These are phyloP conservation scores for Fusarium poae DNA, from an alignment of 2,329 filamentous ascomycete genomes.

Conservation along the genomic window DNA sequence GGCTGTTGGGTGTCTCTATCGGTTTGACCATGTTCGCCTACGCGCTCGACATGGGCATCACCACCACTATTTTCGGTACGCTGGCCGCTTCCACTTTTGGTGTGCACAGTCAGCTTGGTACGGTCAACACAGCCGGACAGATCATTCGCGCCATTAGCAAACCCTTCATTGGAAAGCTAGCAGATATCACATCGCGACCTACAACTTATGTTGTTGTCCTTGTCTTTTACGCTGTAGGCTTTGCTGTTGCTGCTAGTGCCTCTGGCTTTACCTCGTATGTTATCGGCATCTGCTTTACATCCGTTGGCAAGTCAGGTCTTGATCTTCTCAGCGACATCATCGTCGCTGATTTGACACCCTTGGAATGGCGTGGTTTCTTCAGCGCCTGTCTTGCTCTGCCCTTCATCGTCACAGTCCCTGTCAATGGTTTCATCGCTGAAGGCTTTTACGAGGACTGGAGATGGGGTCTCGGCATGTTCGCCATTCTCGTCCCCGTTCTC, in stretches of 20 bases:
- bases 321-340: slow-evolving; percentile 56
- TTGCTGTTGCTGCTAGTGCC: slow-evolving; percentile 52
- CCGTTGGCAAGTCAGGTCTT: slow-evolving; percentile 55
- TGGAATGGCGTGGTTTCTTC: slow-evolving; percentile 56
- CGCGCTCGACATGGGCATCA: slow-evolving; percentile 56
- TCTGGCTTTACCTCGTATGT: slow-evolving; percentile 52
- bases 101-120: slow-evolving; percentile 50
- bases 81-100: slow-evolving; percentile 54
- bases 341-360: slow-evolving; percentile 54
- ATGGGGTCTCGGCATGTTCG: slow-evolving; percentile 74
- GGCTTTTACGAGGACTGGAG: slow-evolving; percentile 63
- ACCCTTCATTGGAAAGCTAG: slow-evolving; percentile 56
- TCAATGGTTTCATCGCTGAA: slow-evolving; percentile 59
- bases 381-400: slow-evolving; percentile 46
- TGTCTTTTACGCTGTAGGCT: slow-evolving; percentile 55
- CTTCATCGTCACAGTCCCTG: slow-evolving; percentile 55
- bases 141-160: slow-evolving; percentile 57
- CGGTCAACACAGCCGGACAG: slow-evolving; percentile 52
- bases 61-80: slow-evolving; percentile 52
- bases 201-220: slow-evolving; percentile 57
- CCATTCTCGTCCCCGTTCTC: slow-evolving; percentile 70
- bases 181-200: slow-evolving; percentile 56
- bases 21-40: slow-evolving; percentile 57
- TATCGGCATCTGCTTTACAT: slow-evolving; percentile 54
- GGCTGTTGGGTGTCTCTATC: slow-evolving; percentile 54